These are phyloP conservation scores for Hibiscus syriacus DNA, from an alignment of 345 rosid species.

Conservation along the genomic window DNA sequence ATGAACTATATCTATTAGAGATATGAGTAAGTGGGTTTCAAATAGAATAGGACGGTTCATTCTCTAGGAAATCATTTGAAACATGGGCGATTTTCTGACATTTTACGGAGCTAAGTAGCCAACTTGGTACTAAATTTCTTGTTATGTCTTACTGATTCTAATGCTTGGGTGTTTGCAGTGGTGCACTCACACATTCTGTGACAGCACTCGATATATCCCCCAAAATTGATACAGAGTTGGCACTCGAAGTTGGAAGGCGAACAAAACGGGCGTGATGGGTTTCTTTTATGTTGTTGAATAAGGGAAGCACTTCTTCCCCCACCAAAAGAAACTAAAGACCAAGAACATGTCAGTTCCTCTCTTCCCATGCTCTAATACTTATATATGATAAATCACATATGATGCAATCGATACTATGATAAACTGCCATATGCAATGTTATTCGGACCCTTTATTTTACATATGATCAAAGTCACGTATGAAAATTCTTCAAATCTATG, in stretches of 20 bases:
- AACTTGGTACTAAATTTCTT: no score
- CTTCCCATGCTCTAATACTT: background rate
- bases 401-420: no score
- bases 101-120: no score
- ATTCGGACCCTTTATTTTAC: no score
- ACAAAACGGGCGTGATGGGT: conserved; percentile 63
- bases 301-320: background rate
- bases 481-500: background rate
- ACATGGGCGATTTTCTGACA: no score
- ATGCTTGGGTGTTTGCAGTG: conserved; percentile 39
- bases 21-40: background rate
- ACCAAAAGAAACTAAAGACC: background rate
- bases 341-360: background rate
- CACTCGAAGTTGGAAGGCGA: conserved; percentile 84
- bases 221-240: conserved; percentile 87
- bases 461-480: background rate
- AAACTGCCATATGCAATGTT: no score
- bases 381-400: no score
- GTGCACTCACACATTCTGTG: conserved; percentile 88
- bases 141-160: background rate
- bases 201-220: conserved; percentile 88
- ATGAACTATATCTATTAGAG: background rate
- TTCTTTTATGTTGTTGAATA: background rate
- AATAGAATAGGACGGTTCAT: no score
- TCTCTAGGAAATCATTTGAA: no score